A percentile compares a stretch with the other conserved stretches of the same genome.
These are phyloP conservation scores for Fusarium nanum DNA, from an alignment of 2,329 filamentous ascomycete species.

Conservation along the genomic window DNA sequence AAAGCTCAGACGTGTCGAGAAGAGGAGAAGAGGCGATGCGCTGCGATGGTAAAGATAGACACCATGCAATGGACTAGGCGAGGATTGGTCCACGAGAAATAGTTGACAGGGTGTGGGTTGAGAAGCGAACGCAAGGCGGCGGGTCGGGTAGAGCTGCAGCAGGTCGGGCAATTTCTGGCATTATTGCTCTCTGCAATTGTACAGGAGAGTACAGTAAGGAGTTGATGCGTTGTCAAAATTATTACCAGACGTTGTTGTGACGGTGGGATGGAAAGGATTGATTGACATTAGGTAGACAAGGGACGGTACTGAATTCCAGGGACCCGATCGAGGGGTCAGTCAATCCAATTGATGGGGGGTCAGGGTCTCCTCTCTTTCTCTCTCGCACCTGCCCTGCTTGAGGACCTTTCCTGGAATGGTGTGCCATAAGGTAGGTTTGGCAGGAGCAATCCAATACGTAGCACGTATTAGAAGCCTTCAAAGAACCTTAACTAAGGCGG, in stretches of 20 bases:
- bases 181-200: conserved; percentile 24
- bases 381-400: conserved; percentile 24
- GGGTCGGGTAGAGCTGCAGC: conserved; percentile 50
- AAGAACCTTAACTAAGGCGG: conserved; percentile 6
- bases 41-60: conserved; percentile 30
- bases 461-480: conserved; percentile 25
- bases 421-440: conserved; percentile 15
- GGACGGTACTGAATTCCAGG: conserved; percentile 31
- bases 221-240: conserved; percentile 65
- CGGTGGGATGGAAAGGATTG: conserved; percentile 35
- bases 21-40: conserved; percentile 17
- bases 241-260: conserved; percentile 50
- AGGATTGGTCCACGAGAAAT: conserved; percentile 34
- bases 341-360: conserved; percentile 6
- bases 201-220: conserved; percentile 43
- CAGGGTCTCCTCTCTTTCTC: not conserved
- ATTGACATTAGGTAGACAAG: conserved; percentile 23
- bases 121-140: conserved; percentile 43
- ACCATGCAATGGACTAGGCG: conserved; percentile 31
- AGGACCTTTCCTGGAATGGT: conserved; percentile 15
- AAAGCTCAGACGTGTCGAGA: conserved; percentile 26
- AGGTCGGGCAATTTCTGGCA: conserved; percentile 45
- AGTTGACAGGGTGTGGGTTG: conserved; percentile 35
- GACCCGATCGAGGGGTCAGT: conserved; percentile 34
- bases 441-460: conserved; percentile 22